Evolutionary conservation across 1,139 yeast species (phyloP), one percentile per base, ranked within the genome.

Genomic region (Magnusiomyces paraingens): DNA sequence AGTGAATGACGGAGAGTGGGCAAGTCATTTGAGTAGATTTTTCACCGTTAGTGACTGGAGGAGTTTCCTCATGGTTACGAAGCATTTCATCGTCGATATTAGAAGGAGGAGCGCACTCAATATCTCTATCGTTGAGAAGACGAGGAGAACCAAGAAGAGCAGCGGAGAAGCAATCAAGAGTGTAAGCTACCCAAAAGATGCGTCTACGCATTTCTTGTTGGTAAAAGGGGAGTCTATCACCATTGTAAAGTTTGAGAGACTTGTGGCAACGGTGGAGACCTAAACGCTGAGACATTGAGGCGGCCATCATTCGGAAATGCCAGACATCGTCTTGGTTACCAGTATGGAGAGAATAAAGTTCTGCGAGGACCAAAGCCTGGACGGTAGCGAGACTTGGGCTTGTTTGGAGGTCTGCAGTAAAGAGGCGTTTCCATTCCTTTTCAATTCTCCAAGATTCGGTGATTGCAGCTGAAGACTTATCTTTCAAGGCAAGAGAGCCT

Each of bases 251-350:
- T 5, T 84, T 83, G 4, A 89, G 91, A 0, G 94, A 91, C 14
- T 91, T 86, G 14, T 95, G 96, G 69, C 95, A 86, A 60, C 95
- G 77, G 66, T 89, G 95, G 52, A 90, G 74, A 61, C 96, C 80
- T 53, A 90, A 72, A 61, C 90, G 94, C 64, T 87, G 95, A 1
- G 93, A 85, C 91, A 87, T 86, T 29, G 90, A 83, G 4, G 85
- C 82, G 6, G 86, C 83, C 61, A 84, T 74, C 47, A 93, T 91
- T 58, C 96, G 75, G 47, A 85, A 74, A 56, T 84, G 86, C 71
- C 88, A 89, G 56, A 90, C 78, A 1, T 89, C 83, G 14, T 82
- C 78, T 43, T 83, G 78, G 66, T 86, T 90, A 15, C 95, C 95
- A 8, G 81, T 80, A 41, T 83, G 84, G 47, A 86, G 71, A 62